A percentile compares a stretch with the other conserved stretches of the same genome.
Evolutionary conservation across 2,329 filamentous ascomycete genomes (phyloP).

Genomic region (Exophiala alcalophila): DNA sequence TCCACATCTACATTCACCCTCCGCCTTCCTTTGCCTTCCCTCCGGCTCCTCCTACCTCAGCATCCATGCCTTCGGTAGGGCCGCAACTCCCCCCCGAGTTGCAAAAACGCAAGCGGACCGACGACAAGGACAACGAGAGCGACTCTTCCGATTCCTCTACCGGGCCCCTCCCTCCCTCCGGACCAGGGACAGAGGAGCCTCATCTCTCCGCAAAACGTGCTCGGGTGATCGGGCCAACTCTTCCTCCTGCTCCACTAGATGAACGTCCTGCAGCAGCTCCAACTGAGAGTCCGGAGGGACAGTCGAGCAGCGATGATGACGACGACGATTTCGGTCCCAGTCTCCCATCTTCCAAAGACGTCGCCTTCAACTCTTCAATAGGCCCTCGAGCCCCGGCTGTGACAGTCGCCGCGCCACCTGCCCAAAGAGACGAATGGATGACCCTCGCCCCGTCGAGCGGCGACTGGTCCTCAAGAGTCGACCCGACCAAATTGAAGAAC

Average conservation of each 20-base stretch:
- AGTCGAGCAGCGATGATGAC: conserved; percentile 37
- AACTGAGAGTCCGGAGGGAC: conserved; percentile 28
- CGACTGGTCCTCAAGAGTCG: conserved; percentile 60
- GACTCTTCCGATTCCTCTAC: conserved; percentile 18
- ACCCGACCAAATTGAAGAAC: conserved; percentile 78
- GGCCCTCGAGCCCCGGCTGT: conserved; percentile 34
- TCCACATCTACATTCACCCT: too few relatives aligned
- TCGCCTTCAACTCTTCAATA: conserved; percentile 26
- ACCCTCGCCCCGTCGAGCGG: conserved; percentile 61
- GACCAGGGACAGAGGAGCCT: conserved; percentile 8
- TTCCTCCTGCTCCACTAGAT: conserved; percentile 50
- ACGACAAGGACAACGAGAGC: conserved; percentile 31
- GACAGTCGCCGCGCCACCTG: conserved; percentile 35
- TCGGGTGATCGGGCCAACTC: conserved; percentile 55
- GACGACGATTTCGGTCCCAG: conserved; percentile 45
- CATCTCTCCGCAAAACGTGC: conserved; percentile 45
- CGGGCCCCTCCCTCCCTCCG: conserved; percentile 20
- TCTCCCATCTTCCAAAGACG: conserved; percentile 35
- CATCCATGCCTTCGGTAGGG: conserved; percentile 33
- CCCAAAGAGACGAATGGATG: conserved; percentile 82
- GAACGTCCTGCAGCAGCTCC: conserved; percentile 41
- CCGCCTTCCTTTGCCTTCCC: too few relatives aligned
- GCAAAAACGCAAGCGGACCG: conserved; percentile 38
- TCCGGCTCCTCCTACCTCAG: too few relatives aligned
- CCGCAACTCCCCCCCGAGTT: conserved; percentile 38